Base-by-base conservation (phyloP, 1,284 basidiomycete genomes). In the Lignosus rhinocerotis region DNA sequence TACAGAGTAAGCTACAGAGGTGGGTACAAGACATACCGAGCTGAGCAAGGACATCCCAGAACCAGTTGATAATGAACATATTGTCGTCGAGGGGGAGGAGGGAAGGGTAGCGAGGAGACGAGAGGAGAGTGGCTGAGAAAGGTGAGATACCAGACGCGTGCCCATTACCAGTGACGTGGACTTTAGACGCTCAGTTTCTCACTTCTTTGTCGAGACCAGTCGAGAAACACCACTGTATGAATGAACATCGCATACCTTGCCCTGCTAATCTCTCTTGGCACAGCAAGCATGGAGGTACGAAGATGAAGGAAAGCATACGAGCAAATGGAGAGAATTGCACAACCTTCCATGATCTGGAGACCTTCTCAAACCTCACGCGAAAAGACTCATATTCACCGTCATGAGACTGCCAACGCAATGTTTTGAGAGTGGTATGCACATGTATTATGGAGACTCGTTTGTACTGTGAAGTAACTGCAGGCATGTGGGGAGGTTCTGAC, bases 41-140 rank as follows among this genome's bases (percentile, higher is more conserved):
- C 74, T 90, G 87, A 58, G 93, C 84, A 68, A 97, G 90, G 63
- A 96, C 79, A 72, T 97, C 94, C 91, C 91, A 95, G 77, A 96
- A 94, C 93, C 94, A 96, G 80, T 93, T 91, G 73, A 94, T 73
- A 68, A 93, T 91, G 76, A 90, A 93, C 92, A 94, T 94, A 72
- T 66, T 52, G 65, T 55, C 38, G 55, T 39, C 39, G 54, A 38
- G 41, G 41, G 6, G 56, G 67, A 55, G 65, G 66, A 61, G 67
- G 69, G 57, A 61, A 66, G 59, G 53, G 65, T 55, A 67, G 57
- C 30, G 51, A 42, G 53, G 58, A 57, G 43, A 25, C 52, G 60
- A 39, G 58, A 53, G 58, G 67, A 58, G 52, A 59, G 60, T 58
- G 61, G 61, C 59, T 58, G 63, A 61, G 55, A 46, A 51, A 51